phyloP scores from a whole-genome alignment of 257 asterid species.

The Solanum corneliomulleri region DNA sequence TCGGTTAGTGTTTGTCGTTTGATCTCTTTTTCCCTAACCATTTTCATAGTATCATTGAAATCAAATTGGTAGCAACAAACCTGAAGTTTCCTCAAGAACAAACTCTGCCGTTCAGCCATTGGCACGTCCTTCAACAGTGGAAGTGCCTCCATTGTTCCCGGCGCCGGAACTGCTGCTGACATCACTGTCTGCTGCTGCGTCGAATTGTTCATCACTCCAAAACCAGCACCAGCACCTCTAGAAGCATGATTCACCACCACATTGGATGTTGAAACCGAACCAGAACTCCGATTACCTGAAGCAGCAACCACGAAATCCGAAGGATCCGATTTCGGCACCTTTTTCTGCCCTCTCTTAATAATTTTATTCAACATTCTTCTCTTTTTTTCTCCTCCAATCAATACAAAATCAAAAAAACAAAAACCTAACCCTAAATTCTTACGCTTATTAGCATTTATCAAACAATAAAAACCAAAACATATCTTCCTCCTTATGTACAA shows the following conservation, averaged over 20 bases:
- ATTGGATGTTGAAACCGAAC: background rate
- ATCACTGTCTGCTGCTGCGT: background rate
- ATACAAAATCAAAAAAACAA: background rate
- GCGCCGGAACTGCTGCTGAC: conserved; percentile 9
- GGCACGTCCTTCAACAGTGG: conserved; percentile 57
- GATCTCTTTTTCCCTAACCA: conserved; percentile 60
- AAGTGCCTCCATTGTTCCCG: conserved; percentile 36
- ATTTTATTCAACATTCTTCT: background rate
- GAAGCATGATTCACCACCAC: background rate
- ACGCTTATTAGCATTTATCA: background rate
- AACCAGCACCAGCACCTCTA: background rate
- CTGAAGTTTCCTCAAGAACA: conserved; percentile 49
- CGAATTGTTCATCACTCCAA: background rate
- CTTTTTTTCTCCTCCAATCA: background rate
- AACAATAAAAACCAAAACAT: background rate
- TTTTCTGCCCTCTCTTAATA: background rate
- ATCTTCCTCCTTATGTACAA: background rate
- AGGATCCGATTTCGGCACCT: background rate
- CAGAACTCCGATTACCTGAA: background rate
- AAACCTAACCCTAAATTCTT: background rate
- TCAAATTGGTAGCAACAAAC: conserved; percentile 51
- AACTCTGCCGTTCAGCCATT: conserved; percentile 44
- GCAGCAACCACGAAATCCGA: background rate
- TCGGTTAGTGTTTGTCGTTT: conserved; percentile 55
- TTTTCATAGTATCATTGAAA: conserved; percentile 39